A percentile compares a stretch with the other conserved stretches of the same genome.
Evolutionary conservation across 2,329 filamentous ascomycete species (phyloP).

Genomic region (Parastagonospora avenae): DNA sequence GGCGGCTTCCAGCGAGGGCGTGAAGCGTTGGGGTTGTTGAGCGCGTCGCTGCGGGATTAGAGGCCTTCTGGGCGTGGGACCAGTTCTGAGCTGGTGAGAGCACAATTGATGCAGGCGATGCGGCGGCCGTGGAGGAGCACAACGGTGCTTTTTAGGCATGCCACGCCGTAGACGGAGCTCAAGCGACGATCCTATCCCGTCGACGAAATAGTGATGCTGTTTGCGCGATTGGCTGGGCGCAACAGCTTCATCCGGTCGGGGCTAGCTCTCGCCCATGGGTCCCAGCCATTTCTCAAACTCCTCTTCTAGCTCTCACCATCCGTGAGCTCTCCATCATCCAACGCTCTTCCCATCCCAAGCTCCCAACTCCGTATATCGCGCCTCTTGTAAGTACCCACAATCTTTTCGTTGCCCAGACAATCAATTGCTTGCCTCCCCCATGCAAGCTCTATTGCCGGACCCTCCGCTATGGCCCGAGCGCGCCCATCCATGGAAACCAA

Average conservation of each 20-base stretch:
- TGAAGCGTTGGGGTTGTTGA: neutral
- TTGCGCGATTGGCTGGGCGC: constrained; percentile 3
- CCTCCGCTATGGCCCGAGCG: constrained; percentile 35
- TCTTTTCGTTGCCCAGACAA: constrained; percentile 23
- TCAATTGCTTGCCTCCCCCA: constrained; percentile 25
- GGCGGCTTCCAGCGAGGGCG: constrained; percentile 16
- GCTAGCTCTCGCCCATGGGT: constrained; percentile 1
- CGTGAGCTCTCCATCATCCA: constrained; percentile 8
- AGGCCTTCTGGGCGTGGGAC: neutral
- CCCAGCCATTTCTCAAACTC: constrained; percentile 6
- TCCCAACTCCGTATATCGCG: constrained; percentile 18
- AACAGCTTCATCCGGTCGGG: constrained; percentile 3
- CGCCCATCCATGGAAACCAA: constrained; percentile 24
- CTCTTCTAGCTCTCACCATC: constrained; percentile 7
- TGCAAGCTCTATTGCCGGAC: constrained; percentile 31
- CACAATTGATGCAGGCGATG: neutral
- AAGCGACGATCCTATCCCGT: constrained; percentile 6
- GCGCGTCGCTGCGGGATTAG: neutral
- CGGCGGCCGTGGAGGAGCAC: neutral
- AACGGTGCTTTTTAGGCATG: neutral
- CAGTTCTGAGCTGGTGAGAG: neutral
- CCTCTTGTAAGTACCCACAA: constrained; percentile 33
- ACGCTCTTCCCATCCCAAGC: constrained; percentile 6
- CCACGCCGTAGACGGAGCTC: neutral
- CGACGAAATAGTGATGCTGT: constrained; percentile 3